Evolutionary conservation across 495 filamentous ascomycete species (phyloP), one percentile per base, ranked within the genome.

Genomic region (Podospora tetraspora): DNA sequence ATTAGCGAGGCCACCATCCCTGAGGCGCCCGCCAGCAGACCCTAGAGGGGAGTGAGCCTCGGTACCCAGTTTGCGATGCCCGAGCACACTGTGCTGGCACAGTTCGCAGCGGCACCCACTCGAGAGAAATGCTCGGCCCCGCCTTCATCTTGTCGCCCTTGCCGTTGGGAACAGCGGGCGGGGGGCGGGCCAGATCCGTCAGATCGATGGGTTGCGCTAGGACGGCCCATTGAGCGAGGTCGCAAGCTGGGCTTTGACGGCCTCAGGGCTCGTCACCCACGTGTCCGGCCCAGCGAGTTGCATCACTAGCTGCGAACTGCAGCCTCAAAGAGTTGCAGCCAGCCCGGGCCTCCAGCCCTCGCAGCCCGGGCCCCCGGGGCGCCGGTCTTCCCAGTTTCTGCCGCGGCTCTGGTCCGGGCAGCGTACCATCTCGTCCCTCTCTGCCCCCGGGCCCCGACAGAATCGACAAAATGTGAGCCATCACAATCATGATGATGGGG

Each of bases 1-100:
- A 77, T 77, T 77, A 77, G 74, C 75, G 75, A 77, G 72, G 67
- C 63, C 68, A 69, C 62, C 67, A 69, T 65, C 70, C 52, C 66
- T 70, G 57, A 63, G 23, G 57, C 25, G 57, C 30, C 16, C 43
- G 21, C 52, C 34, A 43, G 34, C 34, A 43, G 34, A 12, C 32
- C 65, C n/a, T n/a, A 57, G 43, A 72, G 16, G 16, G 27, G 27
- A 16, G 24, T 30, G 13, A 19, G 16, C 25, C 16, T 30, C 27
- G 61, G 25, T 63, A 52, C 62, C 19, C 34, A 63, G 34, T 63
- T 7, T 64, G 25, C 13, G 57, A 13, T 59, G 56, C 32, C 1
- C 8, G 25, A 4, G 9, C 24, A 27, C 25, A 63, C 30, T 63
- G 62, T 52, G 0, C 59, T 60, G 21, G 59, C 27, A 60, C 59